Percentiles rank a stretch among this genome's conserved stretches.
Conservation (phyloP, 495 filamentous ascomycete genomes). For the Mytilinidion resinicola region DNA sequence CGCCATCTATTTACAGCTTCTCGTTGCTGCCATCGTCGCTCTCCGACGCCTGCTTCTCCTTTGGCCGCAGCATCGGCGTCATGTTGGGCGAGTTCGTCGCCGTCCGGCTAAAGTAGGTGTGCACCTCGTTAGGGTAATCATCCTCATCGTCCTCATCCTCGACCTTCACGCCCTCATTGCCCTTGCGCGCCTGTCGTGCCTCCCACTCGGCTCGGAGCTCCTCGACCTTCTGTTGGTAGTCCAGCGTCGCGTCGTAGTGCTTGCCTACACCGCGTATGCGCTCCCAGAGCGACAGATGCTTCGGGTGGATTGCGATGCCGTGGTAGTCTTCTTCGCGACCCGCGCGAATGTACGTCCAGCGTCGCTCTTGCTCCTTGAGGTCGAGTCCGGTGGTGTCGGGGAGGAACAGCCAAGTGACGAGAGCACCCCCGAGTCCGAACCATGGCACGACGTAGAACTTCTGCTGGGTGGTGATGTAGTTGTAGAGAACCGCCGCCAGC, state of each 20-base stretch:
- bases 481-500: slow-evolving; percentile 75
- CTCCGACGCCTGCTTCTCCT: slow-evolving; percentile 21
- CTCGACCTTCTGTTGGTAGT: slow-evolving; percentile 71
- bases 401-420: slow-evolving; percentile 73
- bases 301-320: slow-evolving; percentile 77
- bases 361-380: slow-evolving; percentile 87
- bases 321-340: slow-evolving; percentile 76
- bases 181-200: slow-evolving; percentile 43
- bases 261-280: slow-evolving; percentile 62
- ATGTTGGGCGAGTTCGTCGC: background rate
- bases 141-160: slow-evolving; percentile 35
- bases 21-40: background rate
- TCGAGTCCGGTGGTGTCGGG: slow-evolving; percentile 91
- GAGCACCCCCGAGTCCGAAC: slow-evolving; percentile 78
- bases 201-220: slow-evolving; percentile 71
- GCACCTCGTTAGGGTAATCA: slow-evolving; percentile 35
- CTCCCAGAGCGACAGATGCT: slow-evolving; percentile 80
- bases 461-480: slow-evolving; percentile 70
- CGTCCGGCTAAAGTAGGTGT: slow-evolving; percentile 40
- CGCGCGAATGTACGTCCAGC: slow-evolving; percentile 71
- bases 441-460: slow-evolving; percentile 87
- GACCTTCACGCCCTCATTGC: slow-evolving; percentile 42
- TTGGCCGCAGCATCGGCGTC: slow-evolving; percentile 12
- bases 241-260: slow-evolving; percentile 69
- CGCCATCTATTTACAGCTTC: background rate